Conservation (phyloP, 2,329 filamentous ascomycete genomes). For the Graphilbum fragrans region DNA sequence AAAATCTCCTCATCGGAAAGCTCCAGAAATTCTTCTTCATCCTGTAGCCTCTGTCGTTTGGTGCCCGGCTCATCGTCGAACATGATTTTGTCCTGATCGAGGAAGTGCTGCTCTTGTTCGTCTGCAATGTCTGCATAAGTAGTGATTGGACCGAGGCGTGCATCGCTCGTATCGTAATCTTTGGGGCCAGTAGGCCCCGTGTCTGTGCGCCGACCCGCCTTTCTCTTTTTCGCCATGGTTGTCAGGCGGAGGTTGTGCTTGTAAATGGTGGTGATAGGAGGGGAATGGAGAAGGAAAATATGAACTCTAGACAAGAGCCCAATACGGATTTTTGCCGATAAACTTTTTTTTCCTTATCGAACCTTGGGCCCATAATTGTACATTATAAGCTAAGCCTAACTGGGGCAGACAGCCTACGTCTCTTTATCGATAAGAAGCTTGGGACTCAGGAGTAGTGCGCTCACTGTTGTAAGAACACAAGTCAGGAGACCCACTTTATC, state of each 20-base stretch:
- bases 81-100: constrained; percentile 74
- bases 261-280: not conserved
- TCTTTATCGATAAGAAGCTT: not conserved
- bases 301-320: not conserved
- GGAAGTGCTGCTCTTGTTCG: constrained; percentile 87
- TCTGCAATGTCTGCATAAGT: constrained; percentile 80
- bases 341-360: not conserved
- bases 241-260: not conserved
- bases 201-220: constrained; percentile 41
- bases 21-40: constrained; percentile 46
- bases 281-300: not conserved
- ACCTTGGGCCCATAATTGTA: not conserved
- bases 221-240: constrained; percentile 57
- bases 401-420: not conserved
- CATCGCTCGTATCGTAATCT: constrained; percentile 43
- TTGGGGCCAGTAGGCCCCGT: constrained; percentile 34
- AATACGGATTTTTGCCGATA: not conserved
- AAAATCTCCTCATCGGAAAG: constrained; percentile 50
- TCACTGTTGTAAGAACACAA: no score
- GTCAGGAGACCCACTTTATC: no score
- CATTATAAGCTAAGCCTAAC: no score
- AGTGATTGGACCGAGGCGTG: constrained; percentile 44
- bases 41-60: constrained; percentile 57
- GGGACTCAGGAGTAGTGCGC: no score
- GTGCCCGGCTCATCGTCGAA: constrained; percentile 70